A percentile compares a stretch with the other conserved stretches of the same genome.
Evolutionary conservation across 2,329 filamentous ascomycete species (phyloP).

Genomic region (Beauveria bassiana): DNA sequence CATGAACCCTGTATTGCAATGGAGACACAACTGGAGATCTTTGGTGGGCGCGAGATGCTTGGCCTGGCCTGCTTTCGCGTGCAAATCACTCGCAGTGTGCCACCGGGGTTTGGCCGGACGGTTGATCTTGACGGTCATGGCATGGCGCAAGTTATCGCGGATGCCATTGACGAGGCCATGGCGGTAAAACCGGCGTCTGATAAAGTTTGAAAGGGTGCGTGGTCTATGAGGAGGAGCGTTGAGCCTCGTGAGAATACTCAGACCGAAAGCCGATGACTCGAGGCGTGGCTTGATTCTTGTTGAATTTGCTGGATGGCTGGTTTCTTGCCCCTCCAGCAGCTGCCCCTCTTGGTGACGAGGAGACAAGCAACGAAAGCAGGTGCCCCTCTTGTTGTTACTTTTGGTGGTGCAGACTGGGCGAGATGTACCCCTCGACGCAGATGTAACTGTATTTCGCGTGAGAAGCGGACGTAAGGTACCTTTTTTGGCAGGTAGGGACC

Average conservation of each 20-base stretch:
- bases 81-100: constrained; percentile 1
- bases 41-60: neutral
- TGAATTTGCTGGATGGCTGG: neutral
- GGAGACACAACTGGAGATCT: neutral
- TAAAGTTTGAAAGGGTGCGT: neutral
- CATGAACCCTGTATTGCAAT: neutral
- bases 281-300: neutral
- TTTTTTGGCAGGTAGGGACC: too few species aligned
- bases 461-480: neutral
- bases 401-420: neutral
- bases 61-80: neutral
- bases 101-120: neutral
- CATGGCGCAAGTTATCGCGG: neutral
- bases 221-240: neutral
- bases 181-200: neutral
- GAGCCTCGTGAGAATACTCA: neutral
- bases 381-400: neutral
- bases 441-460: too few species aligned
- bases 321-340: neutral
- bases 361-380: neutral
- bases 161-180: constrained; percentile 2
- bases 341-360: neutral
- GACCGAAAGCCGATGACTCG: neutral
- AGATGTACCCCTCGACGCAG: too few species aligned
- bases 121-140: neutral